Conservation (phyloP, 192 early-diverging fungal genomes). For the Gaertneriomyces semiglobifer region DNA sequence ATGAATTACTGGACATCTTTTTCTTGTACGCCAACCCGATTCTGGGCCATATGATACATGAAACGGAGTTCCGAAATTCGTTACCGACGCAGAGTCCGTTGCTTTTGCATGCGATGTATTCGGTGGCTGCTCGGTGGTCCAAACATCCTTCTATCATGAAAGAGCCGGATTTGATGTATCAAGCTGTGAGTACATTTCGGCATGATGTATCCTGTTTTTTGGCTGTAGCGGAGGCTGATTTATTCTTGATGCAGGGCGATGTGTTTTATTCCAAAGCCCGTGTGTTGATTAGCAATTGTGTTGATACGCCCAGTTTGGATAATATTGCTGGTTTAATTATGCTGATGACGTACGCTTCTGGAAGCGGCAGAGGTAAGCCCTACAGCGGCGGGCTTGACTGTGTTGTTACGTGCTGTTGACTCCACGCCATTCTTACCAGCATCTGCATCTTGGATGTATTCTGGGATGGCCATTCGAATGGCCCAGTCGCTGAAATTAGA, state of each 20-base stretch:
- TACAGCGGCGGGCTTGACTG: background rate
- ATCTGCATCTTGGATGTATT: slow-evolving; percentile 36
- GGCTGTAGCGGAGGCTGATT: background rate
- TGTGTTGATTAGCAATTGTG: slow-evolving; percentile 9
- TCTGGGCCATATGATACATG: slow-evolving; percentile 21
- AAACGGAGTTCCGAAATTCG: slow-evolving; percentile 22
- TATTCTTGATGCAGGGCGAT: slow-evolving; percentile 9
- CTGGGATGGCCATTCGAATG: slow-evolving; percentile 37
- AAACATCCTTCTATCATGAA: slow-evolving; percentile 27
- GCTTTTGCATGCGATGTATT: slow-evolving; percentile 24
- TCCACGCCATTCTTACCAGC: slow-evolving; percentile 5
- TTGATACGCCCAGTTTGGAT: slow-evolving; percentile 24
- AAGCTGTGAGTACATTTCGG: slow-evolving; percentile 5
- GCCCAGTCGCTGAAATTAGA: slow-evolving; percentile 26
- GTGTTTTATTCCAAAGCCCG: slow-evolving; percentile 26
- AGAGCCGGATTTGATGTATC: slow-evolving; percentile 7
- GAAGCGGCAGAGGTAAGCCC: slow-evolving; percentile 22
- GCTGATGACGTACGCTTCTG: slow-evolving; percentile 29
- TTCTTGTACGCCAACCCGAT: slow-evolving; percentile 31
- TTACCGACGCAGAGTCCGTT: slow-evolving; percentile 5
- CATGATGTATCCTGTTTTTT: background rate
- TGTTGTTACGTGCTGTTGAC: background rate
- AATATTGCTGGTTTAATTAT: slow-evolving; percentile 26
- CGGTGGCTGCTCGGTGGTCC: slow-evolving; percentile 26
- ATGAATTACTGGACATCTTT: slow-evolving; percentile 28